phyloP scores from a whole-genome alignment of 2,329 filamentous ascomycete genomes.

The Sphaerulina musiva region DNA sequence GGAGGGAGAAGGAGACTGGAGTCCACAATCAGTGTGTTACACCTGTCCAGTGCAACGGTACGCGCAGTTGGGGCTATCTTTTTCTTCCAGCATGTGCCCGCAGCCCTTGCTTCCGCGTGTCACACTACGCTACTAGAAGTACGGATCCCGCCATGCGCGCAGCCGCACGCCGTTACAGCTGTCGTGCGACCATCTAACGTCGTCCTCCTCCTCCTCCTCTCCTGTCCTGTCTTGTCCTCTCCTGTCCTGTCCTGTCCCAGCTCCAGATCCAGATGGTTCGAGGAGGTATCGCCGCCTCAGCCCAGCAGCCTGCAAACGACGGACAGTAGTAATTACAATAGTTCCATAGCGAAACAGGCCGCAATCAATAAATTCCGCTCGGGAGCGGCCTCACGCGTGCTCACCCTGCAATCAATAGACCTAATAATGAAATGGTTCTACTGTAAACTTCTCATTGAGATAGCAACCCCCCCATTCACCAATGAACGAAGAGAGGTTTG shows the following conservation, averaged over 20 bases:
- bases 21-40: neutral
- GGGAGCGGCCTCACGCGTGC: neutral
- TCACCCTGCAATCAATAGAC: neutral
- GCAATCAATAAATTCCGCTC: neutral
- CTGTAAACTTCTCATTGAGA: too few relatives aligned
- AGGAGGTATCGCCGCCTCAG: neutral
- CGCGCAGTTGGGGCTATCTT: neutral
- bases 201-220: neutral
- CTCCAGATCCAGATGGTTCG: too few relatives aligned
- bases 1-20: too few relatives aligned
- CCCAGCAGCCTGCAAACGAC: neutral
- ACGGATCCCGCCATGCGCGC: neutral
- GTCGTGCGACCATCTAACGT: slow-evolving; percentile 3
- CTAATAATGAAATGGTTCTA: too few relatives aligned
- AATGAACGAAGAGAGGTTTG: neutral
- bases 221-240: too few relatives aligned
- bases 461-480: neutral
- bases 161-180: neutral
- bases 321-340: neutral
- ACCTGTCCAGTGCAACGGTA: neutral
- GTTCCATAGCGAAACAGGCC: neutral
- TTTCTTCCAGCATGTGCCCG: neutral
- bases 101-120: neutral
- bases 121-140: neutral
- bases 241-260: neutral